Base-by-base conservation (phyloP, 148 eudicot species). In the Chenopodium formosanum region DNA sequence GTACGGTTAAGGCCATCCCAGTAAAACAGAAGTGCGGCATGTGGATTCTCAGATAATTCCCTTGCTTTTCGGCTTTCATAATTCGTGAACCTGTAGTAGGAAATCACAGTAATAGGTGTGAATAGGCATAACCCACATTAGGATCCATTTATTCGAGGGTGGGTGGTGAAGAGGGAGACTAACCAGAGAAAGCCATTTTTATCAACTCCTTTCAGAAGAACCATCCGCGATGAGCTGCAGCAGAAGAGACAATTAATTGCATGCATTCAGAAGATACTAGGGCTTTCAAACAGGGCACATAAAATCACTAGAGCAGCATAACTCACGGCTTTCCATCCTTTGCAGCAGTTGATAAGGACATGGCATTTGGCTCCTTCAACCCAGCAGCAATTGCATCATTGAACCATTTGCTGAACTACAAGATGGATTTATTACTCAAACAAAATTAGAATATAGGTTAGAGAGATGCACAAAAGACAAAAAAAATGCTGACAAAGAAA, bases 281-380 rank as follows among this genome's bases (percentile, higher is more conserved):
- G 23, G 66, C 47, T 47, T 53, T 40, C 2, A 78, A n/a, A 67
- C 25, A 48, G 63, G 74, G 16, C 72, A 70, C 65, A 80, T n/a
- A 56, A 34, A 73, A 68, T 73, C 23, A 69, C 48, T 78, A 13
- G 34, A 44, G 70, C 50, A 73, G 77, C 80, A 68, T 80, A 66
- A 89, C 95, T 88, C 82, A 97, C 98, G 88, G 93, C 82, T 87
- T 92, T 56, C 92, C 95, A 86, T 90, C 89, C 87, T 91, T 94
- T 70, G 88, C 88, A 60, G 91, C 88, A 71, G 99, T 97, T 73
- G 95, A 91, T 86, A 97, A 85, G 77, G 98, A 91, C 98, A 97
- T 94, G 46, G 99, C 98, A 91, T 97, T 97, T 90, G 99, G 99
- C 84, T 97, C 99, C 82, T 84, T 94, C 88, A 94, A 70, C 88